These are phyloP conservation scores for Suillus subaureus DNA, from an alignment of 768 basidiomycete genomes.

Conservation along the genomic window DNA sequence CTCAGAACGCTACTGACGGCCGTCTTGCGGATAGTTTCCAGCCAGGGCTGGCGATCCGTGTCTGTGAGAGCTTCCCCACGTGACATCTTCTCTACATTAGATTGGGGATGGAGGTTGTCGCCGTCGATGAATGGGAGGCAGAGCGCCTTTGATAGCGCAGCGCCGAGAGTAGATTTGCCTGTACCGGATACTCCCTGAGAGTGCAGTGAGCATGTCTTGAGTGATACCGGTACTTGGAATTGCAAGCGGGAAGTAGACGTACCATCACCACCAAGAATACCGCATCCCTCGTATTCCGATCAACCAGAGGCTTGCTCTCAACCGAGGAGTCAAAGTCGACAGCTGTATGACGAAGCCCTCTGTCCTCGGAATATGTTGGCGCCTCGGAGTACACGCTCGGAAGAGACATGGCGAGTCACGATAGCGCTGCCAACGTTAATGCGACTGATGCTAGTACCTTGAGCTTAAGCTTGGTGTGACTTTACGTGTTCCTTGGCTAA, in stretches of 20 bases:
- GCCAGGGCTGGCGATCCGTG: constrained; percentile 86
- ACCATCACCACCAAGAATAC: constrained; percentile 58
- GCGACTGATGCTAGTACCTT: background rate
- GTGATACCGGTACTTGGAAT: background rate
- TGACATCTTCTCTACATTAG: constrained; percentile 90
- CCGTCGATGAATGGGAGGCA: constrained; percentile 85
- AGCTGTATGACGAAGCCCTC: background rate
- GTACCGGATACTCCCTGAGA: constrained; percentile 72
- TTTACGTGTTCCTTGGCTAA: background rate
- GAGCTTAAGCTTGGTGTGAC: background rate
- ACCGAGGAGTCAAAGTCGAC: background rate
- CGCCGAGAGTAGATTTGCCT: constrained; percentile 74
- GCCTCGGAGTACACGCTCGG: background rate
- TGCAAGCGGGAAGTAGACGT: constrained; percentile 13
- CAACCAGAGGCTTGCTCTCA: background rate
- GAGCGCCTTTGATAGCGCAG: constrained; percentile 59
- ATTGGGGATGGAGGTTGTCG: constrained; percentile 81
- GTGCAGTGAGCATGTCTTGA: background rate
- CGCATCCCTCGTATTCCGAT: constrained; percentile 9
- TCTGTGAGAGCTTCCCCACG: constrained; percentile 76
- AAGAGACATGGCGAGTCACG: constrained; percentile 1
- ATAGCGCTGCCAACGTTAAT: background rate
- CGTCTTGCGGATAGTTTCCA: constrained; percentile 66
- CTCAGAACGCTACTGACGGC: constrained; percentile 40
- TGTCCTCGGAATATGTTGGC: background rate